A percentile compares a stretch with the other conserved stretches of the same genome.
phyloP scores from a whole-genome alignment of 1,284 basidiomycete genomes.

The Abortiporus biennis region DNA sequence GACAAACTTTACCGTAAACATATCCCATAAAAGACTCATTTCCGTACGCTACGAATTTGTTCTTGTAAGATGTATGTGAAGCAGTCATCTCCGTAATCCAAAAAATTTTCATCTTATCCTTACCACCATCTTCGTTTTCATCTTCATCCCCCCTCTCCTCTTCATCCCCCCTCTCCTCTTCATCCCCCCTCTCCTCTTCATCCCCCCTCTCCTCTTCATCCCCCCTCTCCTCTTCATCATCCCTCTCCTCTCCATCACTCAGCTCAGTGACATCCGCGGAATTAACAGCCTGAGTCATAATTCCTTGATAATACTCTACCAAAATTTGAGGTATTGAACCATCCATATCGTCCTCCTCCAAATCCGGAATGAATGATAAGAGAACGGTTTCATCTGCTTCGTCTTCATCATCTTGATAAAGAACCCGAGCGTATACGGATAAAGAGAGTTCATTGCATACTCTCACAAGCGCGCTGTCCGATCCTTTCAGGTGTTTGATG shows the following conservation, averaged over 20 bases:
- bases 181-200: background rate
- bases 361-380: background rate
- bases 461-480: constrained; percentile 7
- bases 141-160: background rate
- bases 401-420: background rate
- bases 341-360: background rate
- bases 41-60: constrained; percentile 5
- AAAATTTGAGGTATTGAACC: background rate
- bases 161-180: background rate
- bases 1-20: constrained; percentile 5
- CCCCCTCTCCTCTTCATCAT: background rate
- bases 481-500: constrained; percentile 9
- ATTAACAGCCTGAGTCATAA: background rate
- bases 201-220: background rate
- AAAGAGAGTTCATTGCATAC: constrained; percentile 5
- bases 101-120: constrained; percentile 1
- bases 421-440: background rate
- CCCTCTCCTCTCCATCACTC: background rate
- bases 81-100: constrained; percentile 7
- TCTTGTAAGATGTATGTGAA: too few species aligned
- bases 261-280: background rate
- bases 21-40: constrained; percentile 4
- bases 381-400: background rate
- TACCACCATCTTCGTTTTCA: background rate
- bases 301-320: background rate